phyloP scores from a whole-genome alignment of 495 filamentous ascomycete species.

The Beverwykella pulmonaria region DNA sequence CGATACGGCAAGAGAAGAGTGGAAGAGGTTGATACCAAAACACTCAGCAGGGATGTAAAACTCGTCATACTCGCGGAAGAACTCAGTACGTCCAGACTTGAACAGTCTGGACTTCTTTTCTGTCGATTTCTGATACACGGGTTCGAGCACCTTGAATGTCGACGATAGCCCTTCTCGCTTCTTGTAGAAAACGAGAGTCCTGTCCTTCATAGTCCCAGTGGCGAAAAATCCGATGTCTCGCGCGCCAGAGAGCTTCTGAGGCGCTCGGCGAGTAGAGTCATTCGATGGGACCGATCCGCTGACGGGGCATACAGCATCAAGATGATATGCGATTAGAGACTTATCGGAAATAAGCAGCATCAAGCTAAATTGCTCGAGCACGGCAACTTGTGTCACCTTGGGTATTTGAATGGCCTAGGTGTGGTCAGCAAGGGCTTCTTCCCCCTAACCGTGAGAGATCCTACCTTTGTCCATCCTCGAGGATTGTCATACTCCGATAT shows the following conservation, averaged over 20 bases:
- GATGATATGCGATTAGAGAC: conserved; percentile 88
- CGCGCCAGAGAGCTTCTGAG: conserved; percentile 83
- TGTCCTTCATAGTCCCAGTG: conserved; percentile 93
- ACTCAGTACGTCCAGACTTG: conserved; percentile 77
- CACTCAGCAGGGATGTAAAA: conserved; percentile 99
- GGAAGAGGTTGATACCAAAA: conserved; percentile 93
- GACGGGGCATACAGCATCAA: conserved; percentile 81
- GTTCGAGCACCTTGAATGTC: conserved; percentile 71
- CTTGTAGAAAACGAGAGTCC: conserved; percentile 92
- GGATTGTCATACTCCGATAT: conserved; percentile 83
- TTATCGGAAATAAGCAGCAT: conserved; percentile 90
- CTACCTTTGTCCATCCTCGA: conserved; percentile 82
- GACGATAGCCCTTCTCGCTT: conserved; percentile 68
- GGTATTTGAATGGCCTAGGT: conserved; percentile 67
- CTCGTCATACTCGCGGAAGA: conserved; percentile 96
- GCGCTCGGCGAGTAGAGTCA: conserved; percentile 72
- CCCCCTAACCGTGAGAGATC: conserved; percentile 17
- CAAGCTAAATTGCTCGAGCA: conserved; percentile 92
- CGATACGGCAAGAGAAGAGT: conserved; percentile 84
- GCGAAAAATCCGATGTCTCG: conserved; percentile 96
- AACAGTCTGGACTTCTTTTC: conserved; percentile 75
- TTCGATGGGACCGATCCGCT: conserved; percentile 63
- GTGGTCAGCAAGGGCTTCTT: conserved; percentile 32
- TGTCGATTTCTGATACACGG: conserved; percentile 83
- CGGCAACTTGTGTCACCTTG: conserved; percentile 88